phyloP scores from a whole-genome alignment of 2,329 filamentous ascomycete species.

The Fonsecaea erecta region DNA sequence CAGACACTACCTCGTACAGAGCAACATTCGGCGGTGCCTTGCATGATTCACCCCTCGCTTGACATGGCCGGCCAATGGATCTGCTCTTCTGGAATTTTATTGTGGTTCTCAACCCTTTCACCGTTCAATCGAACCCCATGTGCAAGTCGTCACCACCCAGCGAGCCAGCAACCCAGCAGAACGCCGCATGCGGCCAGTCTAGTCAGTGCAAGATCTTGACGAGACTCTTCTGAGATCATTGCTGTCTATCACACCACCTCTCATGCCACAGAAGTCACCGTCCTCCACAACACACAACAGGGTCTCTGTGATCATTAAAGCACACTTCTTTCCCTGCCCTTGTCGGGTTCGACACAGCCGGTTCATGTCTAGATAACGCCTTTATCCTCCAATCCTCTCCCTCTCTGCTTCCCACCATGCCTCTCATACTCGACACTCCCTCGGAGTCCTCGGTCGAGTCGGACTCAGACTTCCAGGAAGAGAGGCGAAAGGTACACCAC shows the following conservation, averaged over 20 bases:
- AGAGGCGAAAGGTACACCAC: slow-evolving; percentile 60
- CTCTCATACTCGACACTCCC: slow-evolving; percentile 38
- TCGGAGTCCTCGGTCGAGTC: slow-evolving; percentile 36
- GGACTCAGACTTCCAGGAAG: slow-evolving; percentile 41
- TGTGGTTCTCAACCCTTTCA: neutral
- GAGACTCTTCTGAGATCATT: neutral
- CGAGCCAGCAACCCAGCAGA: no score
- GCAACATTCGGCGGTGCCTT: slow-evolving; percentile 14
- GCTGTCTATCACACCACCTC: slow-evolving; percentile 61
- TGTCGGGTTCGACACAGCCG: slow-evolving; percentile 4
- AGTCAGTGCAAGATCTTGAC: neutral
- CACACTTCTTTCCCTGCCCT: neutral
- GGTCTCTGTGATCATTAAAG: neutral
- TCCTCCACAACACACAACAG: neutral
- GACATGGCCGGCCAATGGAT: slow-evolving; percentile 10
- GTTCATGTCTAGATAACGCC: slow-evolving; percentile 18
- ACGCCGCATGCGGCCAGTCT: neutral
- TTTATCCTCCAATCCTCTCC: neutral
- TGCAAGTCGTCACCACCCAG: slow-evolving; percentile 1
- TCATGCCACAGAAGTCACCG: slow-evolving; percentile 42
- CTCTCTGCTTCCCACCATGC: slow-evolving; percentile 28
- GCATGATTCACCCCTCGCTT: slow-evolving; percentile 16
- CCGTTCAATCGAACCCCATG: neutral
- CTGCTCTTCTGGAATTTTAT: slow-evolving; percentile 7
- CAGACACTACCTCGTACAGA: neutral